Evolutionary conservation across 148 eudicot genomes (phyloP).

Genomic region (Oxyria digyna): DNA sequence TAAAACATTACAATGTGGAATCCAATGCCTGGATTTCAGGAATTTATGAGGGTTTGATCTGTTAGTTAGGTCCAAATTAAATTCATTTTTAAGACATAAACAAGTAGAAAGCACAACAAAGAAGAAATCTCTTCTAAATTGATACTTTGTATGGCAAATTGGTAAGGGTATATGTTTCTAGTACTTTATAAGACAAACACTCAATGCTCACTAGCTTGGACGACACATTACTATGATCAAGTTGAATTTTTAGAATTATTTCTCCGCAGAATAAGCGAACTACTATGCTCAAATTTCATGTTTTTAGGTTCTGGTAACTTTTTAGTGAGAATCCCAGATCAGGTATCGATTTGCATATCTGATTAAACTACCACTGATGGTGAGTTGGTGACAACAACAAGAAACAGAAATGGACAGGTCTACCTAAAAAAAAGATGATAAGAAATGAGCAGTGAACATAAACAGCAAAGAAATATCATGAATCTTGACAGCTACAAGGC

Average conservation of each 20-base stretch:
- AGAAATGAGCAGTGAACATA: neutral
- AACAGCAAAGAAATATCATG: neutral
- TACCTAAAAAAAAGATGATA: neutral
- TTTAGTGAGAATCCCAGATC: neutral
- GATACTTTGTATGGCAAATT: neutral
- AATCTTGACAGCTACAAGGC: neutral
- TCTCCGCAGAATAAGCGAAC: no score
- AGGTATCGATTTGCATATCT: neutral
- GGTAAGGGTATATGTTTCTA: no score
- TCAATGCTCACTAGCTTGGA: neutral
- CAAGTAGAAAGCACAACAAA: neutral
- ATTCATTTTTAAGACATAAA: no score
- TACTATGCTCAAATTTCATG: no score
- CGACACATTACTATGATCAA: neutral
- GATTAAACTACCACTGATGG: neutral
- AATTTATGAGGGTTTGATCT: no score
- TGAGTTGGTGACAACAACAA: neutral
- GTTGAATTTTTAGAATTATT: no score
- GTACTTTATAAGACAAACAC: neutral
- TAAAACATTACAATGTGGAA: neutral
- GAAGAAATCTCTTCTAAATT: neutral
- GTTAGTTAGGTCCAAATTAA: no score
- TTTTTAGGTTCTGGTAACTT: neutral
- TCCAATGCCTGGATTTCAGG: slow-evolving; percentile 3
- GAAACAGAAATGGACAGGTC: neutral